Percentiles rank a stretch among this genome's conserved stretches.
These are phyloP conservation scores for Ilyonectria sp. DNA, from an alignment of 2,329 filamentous ascomycete genomes.

Conservation along the genomic window DNA sequence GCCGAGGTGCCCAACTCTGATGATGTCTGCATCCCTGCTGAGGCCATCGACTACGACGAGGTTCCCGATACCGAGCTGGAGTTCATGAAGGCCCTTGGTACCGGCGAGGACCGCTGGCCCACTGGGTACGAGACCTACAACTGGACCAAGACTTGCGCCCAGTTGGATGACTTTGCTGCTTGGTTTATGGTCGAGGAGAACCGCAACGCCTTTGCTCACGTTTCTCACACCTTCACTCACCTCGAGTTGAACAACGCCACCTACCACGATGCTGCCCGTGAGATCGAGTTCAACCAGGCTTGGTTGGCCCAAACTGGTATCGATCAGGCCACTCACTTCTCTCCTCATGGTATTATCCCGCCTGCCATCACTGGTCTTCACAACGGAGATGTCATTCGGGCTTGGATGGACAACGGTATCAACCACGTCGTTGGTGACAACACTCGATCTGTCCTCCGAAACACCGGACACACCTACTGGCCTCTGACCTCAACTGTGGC, in stretches of 20 bases:
- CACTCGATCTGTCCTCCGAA: slow-evolving; percentile 27
- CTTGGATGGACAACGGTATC: slow-evolving; percentile 35
- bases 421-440: slow-evolving; percentile 36
- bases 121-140: slow-evolving; percentile 24
- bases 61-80: slow-evolving; percentile 28
- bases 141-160: slow-evolving; percentile 30
- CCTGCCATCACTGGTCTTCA: slow-evolving; percentile 40
- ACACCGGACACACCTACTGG: slow-evolving; percentile 29
- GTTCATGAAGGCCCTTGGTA: slow-evolving; percentile 28
- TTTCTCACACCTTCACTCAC: slow-evolving; percentile 39
- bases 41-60: slow-evolving; percentile 28
- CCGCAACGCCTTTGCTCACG: slow-evolving; percentile 35
- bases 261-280: slow-evolving; percentile 33
- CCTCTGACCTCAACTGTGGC: slow-evolving; percentile 34
- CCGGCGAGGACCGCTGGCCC: slow-evolving; percentile 32
- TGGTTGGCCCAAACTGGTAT: slow-evolving; percentile 36
- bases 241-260: slow-evolving; percentile 37
- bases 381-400: slow-evolving; percentile 36
- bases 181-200: slow-evolving; percentile 35
- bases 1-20: neutral
- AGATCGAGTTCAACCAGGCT: slow-evolving; percentile 36
- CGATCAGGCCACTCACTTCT: slow-evolving; percentile 30
- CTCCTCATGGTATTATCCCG: slow-evolving; percentile 31
- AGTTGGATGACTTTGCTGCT: slow-evolving; percentile 32
- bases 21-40: slow-evolving; percentile 5